Conservation (phyloP, 164 flowering plant species). For the Magnolia officinalis region DNA sequence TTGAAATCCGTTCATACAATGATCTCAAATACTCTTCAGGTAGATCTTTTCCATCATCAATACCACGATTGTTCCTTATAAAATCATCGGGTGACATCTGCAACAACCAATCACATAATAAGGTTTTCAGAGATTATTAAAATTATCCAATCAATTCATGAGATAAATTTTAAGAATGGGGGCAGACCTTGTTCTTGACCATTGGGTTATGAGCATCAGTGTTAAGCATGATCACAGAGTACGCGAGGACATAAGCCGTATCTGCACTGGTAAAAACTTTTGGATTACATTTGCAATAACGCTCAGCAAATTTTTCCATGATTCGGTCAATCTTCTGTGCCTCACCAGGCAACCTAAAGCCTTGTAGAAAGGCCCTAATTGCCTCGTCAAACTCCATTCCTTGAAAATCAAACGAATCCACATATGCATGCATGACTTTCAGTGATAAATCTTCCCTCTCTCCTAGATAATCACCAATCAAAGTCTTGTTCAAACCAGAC, state of each 20-base stretch:
- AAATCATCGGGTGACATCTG: constrained; percentile 99
- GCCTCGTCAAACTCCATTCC: constrained; percentile 96
- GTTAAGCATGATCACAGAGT: constrained; percentile 93
- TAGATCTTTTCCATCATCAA: constrained; percentile 98
- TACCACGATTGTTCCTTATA: constrained; percentile 95
- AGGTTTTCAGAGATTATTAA: constrained; percentile 3
- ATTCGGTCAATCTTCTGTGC: constrained; percentile 99
- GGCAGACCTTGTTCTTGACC: constrained; percentile 93
- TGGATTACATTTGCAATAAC: constrained; percentile 96
- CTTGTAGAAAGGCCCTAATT: constrained; percentile 76
- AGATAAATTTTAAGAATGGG: neutral
- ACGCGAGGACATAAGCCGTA: constrained; percentile 98
- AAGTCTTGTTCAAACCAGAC: constrained; percentile 79
- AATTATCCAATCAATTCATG: neutral
- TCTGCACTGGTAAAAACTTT: constrained; percentile 93
- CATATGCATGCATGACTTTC: constrained; percentile 98
- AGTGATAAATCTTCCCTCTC: constrained; percentile 90
- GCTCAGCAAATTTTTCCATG: constrained; percentile 99
- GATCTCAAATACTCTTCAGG: constrained; percentile 93
- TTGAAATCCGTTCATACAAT: constrained; percentile 79
- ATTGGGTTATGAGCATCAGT: constrained; percentile 98
- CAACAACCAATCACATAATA: constrained; percentile 16
- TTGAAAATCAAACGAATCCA: constrained; percentile 94
- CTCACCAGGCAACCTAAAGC: constrained; percentile 98
- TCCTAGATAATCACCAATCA: constrained; percentile 97